Evolutionary conservation across 2,329 filamentous ascomycete species (phyloP), one percentile per base, ranked within the genome.

Genomic region (Cyanodermella asteris): DNA sequence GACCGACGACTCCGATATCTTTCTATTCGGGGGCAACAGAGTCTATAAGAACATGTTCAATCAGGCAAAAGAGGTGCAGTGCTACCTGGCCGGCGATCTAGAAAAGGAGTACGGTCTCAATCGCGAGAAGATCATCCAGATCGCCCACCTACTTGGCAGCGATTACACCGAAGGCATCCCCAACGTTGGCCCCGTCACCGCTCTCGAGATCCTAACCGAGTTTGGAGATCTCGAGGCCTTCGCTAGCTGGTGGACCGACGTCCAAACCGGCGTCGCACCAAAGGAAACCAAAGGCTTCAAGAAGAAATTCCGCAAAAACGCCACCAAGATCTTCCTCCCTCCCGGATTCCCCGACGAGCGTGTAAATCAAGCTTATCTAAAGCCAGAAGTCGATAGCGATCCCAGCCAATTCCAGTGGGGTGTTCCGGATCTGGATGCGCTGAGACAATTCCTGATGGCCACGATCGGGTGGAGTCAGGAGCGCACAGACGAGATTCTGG

Each of bases 21-120:
- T 97, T 41, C 63, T 97, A 1, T 97, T 97, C 46, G 90, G 87
- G 11, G 90, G 87, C 18, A 97, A 81, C 0, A 64, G 84, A 11
- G 75, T 97, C 13, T 97, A 97, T 59, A 97, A 97, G 49, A 97
- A 97, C 55, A 91, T 97, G 81, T 97, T 97, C 59, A 97, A 93
- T 49, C 73, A 80, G 38, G 87, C 87, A 47, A 97, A 97, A 45
- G 91, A 80, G 38, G 87, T 97, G 20, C 87, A 97, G 51, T 94
- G 87, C 50, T 97, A 94, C 43, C 62, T 97, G 7, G 54, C 70
- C 3, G 58, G 56, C 1, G 87, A 97, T 40, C 57, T 97, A 1
- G 78, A 91, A 39, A 75, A 75, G 37, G 90, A 97, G 38, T 72
- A 93, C 33, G 78, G 76, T 0, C 64, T 97, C 0, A 73, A 77